A percentile compares a stretch with the other conserved stretches of the same genome.
phyloP scores from a whole-genome alignment of 2,329 filamentous ascomycete genomes.

The Pseudogymnoascus sp. region DNA sequence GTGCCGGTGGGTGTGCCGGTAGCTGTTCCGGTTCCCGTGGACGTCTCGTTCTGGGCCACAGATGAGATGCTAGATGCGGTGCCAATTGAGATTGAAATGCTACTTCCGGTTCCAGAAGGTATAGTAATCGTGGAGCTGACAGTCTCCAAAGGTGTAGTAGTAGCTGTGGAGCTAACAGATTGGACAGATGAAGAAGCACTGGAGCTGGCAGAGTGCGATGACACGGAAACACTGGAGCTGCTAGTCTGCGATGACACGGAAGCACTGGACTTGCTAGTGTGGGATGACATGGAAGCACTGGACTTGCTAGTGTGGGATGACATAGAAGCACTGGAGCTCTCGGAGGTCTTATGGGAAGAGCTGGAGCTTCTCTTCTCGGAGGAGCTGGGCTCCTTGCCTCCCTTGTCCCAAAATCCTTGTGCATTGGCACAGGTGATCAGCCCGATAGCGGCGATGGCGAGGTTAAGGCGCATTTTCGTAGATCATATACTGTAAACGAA shows the following conservation, averaged over 20 bases:
- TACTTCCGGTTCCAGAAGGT: background rate
- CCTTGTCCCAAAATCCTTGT: background rate
- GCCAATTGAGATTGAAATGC: background rate
- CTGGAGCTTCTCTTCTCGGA: background rate
- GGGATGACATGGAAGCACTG: background rate
- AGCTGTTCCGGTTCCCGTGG: background rate
- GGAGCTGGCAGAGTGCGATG: background rate
- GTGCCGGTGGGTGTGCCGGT: background rate
- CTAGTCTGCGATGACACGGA: background rate
- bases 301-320: background rate
- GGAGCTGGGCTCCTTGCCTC: background rate
- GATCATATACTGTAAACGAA: conserved; percentile 1
- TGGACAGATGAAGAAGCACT: background rate
- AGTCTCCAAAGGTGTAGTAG: background rate
- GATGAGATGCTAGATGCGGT: background rate
- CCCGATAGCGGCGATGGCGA: background rate
- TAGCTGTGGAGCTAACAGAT: background rate
- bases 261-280: background rate
- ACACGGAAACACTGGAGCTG: background rate
- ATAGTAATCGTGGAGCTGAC: background rate
- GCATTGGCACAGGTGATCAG: background rate
- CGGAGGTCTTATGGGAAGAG: background rate
- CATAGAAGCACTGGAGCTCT: background rate
- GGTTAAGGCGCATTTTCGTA: conserved; percentile 5
- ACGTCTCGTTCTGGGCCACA: background rate